Evolutionary conservation across 2,329 filamentous ascomycete species (phyloP), one percentile per base, ranked within the genome.

Genomic region (Pseudocercospora macadamiae): DNA sequence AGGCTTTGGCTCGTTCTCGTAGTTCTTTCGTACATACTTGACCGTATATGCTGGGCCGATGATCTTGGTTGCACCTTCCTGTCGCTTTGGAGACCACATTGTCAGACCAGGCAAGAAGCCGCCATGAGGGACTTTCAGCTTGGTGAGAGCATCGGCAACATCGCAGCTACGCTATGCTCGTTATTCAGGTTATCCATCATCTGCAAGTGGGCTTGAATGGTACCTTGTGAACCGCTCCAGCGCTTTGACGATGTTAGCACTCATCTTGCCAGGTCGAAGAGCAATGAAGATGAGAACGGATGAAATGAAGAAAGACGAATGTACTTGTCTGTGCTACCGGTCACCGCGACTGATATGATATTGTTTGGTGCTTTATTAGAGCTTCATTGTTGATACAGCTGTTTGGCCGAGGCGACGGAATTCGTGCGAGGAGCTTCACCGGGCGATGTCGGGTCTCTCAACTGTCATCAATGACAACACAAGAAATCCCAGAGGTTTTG

Each of bases 1-100:
- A 19, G 75, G 70, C 64, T 80, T 82, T 0, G 80, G 77, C 4
- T 74, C 72, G 36, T 65, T 67, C 8, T 79, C 76, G 60, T 82
- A 79, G 47, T 76, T 74, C 45, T 80, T 73, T 3, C 74, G 74
- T 12, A 77, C 80, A 63, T 83, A 84, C 62, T 79, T 75, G 51
- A 85, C 82, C 0, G 81, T 84, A 63, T 82, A 83, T 4, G 81
- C 83, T 9, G 79, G 81, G 3, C 83, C 83, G 18, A 82, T 74
- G 55, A 85, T 80, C 69, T 82, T 83, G 37, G 81, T 81, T 9
- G 72, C 62, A 4, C 81, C 81, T 18, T 75, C 75, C 71, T 83
- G 81, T 36, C 78, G 77, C 51, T 76, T 55, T 3, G 82, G 82
- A 2, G 82, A 84, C 75, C 77, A 84, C 76, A 85, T 80, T 23